Base-by-base conservation (phyloP, 2,329 filamentous ascomycete genomes). In the Talaromyces sp. region DNA sequence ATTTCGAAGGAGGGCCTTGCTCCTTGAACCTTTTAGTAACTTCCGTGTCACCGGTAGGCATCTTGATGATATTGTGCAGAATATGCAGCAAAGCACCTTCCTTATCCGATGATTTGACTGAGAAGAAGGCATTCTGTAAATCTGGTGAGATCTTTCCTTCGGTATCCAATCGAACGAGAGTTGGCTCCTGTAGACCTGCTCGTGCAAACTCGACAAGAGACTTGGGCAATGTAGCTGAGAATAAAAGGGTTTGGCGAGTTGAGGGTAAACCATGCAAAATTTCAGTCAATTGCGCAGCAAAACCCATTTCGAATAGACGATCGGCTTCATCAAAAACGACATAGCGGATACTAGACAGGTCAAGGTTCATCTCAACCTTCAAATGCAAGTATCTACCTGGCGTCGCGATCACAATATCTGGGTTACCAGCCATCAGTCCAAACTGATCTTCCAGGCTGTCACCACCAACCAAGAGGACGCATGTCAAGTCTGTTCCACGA, bases 271-370 rank as follows among this genome's bases (percentile, higher is more conserved):
- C 89, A 67, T 96, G 86, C 47, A 99, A 77, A 78, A 97, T 97
- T 70, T 99, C 94, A 1, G 89, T 88, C 62, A 99, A 79, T 68
- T 99, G 94, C 3, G 90, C 86, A 4, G 92, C 91, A 70, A 99
- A 99, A 64, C 94, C 95, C 93, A 99, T 97, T 70, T 99, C 94
- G 73, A 99, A 99, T 17, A 99, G 80, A 49, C 94, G 85, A 80
- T 99, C 94, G 1, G 94, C 94, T 73, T 99, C 94, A 70, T 99
- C 94, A 60, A 99, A 99, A 8, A 99, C 94, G 20, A 96, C 90
- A 67, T 99, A 99, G 63, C 86, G 84, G 56, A 99, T 87, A 3
- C 91, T 96, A 0, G 88, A 91, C n/a, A 99, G 77, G 66, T 97
- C 90, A 47, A 99, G 75, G 9, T 82, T 81, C 95, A 99, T 99